Evolutionary conservation across 2,329 filamentous ascomycete species (phyloP), one percentile per base, ranked within the genome.

Genomic region (Xylariomycetidae sp.): DNA sequence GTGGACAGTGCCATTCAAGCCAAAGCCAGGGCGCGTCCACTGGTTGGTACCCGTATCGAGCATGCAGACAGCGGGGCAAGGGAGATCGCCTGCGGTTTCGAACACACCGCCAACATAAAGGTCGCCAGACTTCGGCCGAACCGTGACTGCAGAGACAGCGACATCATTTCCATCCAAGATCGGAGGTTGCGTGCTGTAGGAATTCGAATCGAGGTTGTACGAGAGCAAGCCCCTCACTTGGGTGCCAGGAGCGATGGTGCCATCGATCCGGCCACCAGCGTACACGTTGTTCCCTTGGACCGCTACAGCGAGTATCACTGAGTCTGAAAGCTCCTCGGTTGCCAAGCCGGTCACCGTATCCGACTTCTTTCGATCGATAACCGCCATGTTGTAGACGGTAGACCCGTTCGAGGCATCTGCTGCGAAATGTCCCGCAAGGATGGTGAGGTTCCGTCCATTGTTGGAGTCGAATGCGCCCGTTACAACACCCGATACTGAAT

Each of bases 91-190:
- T 13, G 88, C 92, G 19, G 74, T 76, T n/a, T 76, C 68, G 53
- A 96, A 98, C 8, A 74, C 77, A 19, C 92, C 92, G 23, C 83
- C 90, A 19, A 98, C 83, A 52, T 84, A 98, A 10, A 98, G 70
- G 31, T 92, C 78, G 2, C 72, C 68, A 13, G 78, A 79, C 34
- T 73, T 74, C 1, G 85, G 84, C 35, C 81, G 82, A 7, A 80
- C 69, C 9, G 77, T 74, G 46, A 98, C 87, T 18, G 84, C 68
- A 37, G 86, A 82, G 25, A 96, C 88, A 3, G 77, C 75, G 17
- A 79, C 77, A 41, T 79, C 73, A 5, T 68, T 65, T 10, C 90
- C 89, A 9, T 70, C 70, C 3, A 96, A 67, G 2, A 82, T 72
- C 18, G 88, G 80, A 1, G 90, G 86, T 50, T 95, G 88, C 2